Base-by-base conservation (phyloP, 345 rosid species). In the Acer saccharum region DNA sequence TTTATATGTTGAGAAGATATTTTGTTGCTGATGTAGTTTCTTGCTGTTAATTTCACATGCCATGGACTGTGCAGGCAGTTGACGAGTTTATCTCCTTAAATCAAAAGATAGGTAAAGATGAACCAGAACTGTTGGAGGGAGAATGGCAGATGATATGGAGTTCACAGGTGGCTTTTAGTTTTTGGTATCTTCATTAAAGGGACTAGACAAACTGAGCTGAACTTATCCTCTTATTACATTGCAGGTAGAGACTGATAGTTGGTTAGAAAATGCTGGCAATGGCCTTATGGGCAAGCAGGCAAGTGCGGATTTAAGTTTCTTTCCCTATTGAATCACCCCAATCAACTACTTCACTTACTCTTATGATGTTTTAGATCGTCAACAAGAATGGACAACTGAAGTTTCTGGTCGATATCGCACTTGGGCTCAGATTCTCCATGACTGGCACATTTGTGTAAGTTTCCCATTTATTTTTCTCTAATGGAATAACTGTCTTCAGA, bases 121-220 rank as follows among this genome's bases (percentile, higher is more conserved):
- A 87, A 68, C 79, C 77, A n/a, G 85, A 90, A 55, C 92, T 95
- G 12, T 20, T 82, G 8, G 97, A 93, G 18, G 99, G 99, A 76
- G 94, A 86, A 75, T 96, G 98, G 99, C 92, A 91, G 74, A 93
- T 96, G 99, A 81, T 92, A 68, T 96, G 99, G 98, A 96, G 98
- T 86, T 96, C 99, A 46, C 98, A 94, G 93, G 2, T 41, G 16
- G 20, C 71, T 20, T 46, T 23, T 50, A 62, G 7, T 35, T 73
- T 52, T 27, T 57, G 16, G 16, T 78, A 25, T 69, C 44, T 69
- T 18, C 21, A 27, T 29, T 43, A 18, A 21, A 55, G 35, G 27
- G 3, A 21, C 11, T 21, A 11, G 65, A 61, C 29, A 25, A 23
- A 62, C n/a, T 41, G 12, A 48, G 73, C 39, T 68, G 23, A 63